Evolutionary conservation across 306 rosid species (phyloP), one percentile per base, ranked within the genome.

Genomic region (Carpinus fangiana): DNA sequence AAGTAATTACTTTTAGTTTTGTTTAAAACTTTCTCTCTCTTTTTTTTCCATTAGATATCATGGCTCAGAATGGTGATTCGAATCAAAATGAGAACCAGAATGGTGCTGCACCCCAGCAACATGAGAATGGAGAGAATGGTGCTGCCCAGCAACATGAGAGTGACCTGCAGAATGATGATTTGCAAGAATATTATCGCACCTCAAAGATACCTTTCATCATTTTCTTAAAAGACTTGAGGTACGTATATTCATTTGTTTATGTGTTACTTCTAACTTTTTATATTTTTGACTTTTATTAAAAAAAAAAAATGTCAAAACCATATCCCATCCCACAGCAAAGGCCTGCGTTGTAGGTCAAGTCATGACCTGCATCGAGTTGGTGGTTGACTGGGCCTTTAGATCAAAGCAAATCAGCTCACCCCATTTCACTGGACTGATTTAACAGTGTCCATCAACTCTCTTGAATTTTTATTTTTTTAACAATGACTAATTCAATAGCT

Each of bases 151-250:
- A 20, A 23, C 65, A 21, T 2, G 65, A 21, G 12, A 23, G 6
- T 59, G 13, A 28, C 34, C 34, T 31, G 23, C 2, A 21, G 21
- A 23, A 3, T 23, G 36, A 59, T 59, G 65, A 23, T 20, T 59
- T 59, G 65, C 2, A 20, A 23, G 14, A 2, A 59, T 59, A 23
- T 23, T 34, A 4, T 5, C 12, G 65, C 14, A 9, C 65, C 12
- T 59, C 65, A 56, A 59, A 59, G 65, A 73, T 89, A 28, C 95
- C 97, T 46, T 73, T 89, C 79, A 78, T 86, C 75, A 93, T 94
- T 80, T 92, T 94, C 95, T 92, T 94, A 90, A 87, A 71, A 83
- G 97, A 90, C 76, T 89, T 92, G 82, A 90, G 97, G 98, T 94
- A 86, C 16, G 12, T 38, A 54, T 76, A 38, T 5, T 41, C 8